These are phyloP conservation scores for Pleurotus ostreatus DNA, from an alignment of 768 basidiomycete genomes.

Conservation along the genomic window DNA sequence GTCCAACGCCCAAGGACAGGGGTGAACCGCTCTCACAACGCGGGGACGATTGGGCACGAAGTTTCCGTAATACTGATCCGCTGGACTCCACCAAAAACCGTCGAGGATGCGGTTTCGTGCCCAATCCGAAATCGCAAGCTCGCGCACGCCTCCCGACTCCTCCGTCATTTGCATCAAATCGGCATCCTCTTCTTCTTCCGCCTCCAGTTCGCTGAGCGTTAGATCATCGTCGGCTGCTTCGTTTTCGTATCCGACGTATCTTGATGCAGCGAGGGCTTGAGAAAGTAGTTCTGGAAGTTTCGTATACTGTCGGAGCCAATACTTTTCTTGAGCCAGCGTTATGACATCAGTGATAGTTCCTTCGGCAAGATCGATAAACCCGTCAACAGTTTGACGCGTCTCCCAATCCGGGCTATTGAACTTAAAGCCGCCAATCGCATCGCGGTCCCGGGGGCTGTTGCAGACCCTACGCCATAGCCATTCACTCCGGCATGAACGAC, in stretches of 20 bases:
- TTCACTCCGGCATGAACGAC: slow-evolving; percentile 61
- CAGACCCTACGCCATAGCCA: slow-evolving; percentile 60
- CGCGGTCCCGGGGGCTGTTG: slow-evolving; percentile 44
- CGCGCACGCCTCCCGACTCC: slow-evolving; percentile 33
- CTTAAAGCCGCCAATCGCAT: slow-evolving; percentile 49
- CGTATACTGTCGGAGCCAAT: slow-evolving; percentile 64
- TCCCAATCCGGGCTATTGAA: slow-evolving; percentile 55
- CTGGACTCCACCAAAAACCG: slow-evolving; percentile 73
- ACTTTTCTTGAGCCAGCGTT: slow-evolving; percentile 59
- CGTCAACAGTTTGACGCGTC: slow-evolving; percentile 60
- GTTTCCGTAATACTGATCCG: slow-evolving; percentile 60
- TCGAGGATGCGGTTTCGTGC: slow-evolving; percentile 68
- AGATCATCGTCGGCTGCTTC: slow-evolving; percentile 26
- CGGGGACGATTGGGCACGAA: slow-evolving; percentile 31
- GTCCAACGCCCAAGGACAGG: slow-evolving; percentile 60
- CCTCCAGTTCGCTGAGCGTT: slow-evolving; percentile 20
- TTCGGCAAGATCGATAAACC: slow-evolving; percentile 72
- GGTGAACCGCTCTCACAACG: slow-evolving; percentile 40
- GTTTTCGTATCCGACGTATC: slow-evolving; percentile 13
- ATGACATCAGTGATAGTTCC: slow-evolving; percentile 63
- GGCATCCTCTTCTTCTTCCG: slow-evolving; percentile 41
- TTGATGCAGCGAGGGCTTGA: slow-evolving; percentile 58
- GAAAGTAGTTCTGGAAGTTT: slow-evolving; percentile 62
- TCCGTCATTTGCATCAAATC: slow-evolving; percentile 39
- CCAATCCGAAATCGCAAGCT: slow-evolving; percentile 69